phyloP scores from a whole-genome alignment of 164 flowering plant genomes.

The Cinnamomum chago region DNA sequence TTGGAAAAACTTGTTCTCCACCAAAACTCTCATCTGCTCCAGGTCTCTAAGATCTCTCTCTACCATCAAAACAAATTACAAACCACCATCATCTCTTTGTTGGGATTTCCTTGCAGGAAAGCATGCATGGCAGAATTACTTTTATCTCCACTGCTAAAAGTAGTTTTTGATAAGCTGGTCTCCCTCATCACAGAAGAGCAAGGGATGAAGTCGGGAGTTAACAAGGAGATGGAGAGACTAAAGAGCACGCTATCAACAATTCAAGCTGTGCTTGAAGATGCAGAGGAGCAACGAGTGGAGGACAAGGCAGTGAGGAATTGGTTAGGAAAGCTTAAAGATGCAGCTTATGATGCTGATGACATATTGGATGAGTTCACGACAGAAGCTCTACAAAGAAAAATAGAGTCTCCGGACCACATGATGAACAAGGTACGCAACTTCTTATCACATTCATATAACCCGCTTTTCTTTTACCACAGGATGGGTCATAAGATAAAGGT shows the following conservation, averaged over 20 bases:
- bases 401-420: too few relatives aligned
- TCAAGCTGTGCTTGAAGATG: too few relatives aligned
- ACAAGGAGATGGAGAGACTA: too few relatives aligned
- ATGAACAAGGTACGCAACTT: too few relatives aligned
- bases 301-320: too few relatives aligned
- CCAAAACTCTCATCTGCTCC: not conserved
- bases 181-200: not conserved
- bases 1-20: too few relatives aligned
- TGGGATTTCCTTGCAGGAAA: not conserved
- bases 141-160: not conserved
- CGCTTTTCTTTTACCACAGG: not conserved
- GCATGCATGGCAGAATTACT: not conserved
- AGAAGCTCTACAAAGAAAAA: too few relatives aligned
- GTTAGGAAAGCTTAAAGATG: too few relatives aligned
- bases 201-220: fast-evolving
- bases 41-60: not conserved
- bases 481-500: not conserved
- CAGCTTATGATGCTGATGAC: too few relatives aligned
- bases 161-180: not conserved
- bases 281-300: too few relatives aligned
- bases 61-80: not conserved
- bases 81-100: not conserved
- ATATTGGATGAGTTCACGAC: too few relatives aligned
- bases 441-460: not conserved
- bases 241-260: too few relatives aligned